These are phyloP conservation scores for Trapa bicornis DNA, from an alignment of 345 rosid species.

Conservation along the genomic window DNA sequence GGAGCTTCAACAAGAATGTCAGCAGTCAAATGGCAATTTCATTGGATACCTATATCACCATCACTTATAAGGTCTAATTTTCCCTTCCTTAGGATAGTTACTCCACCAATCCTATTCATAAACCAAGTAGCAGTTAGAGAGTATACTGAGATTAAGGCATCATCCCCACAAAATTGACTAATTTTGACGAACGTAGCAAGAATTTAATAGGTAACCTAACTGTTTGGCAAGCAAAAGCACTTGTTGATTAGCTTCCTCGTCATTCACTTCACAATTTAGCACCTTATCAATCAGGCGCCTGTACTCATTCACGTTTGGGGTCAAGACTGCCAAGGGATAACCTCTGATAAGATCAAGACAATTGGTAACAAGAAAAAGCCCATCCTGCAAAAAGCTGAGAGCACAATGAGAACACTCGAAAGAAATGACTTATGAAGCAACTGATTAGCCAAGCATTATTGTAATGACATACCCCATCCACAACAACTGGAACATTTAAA, in stretches of 20 bases:
- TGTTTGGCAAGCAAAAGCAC: conserved; percentile 53
- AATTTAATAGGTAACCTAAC: conserved; percentile 21
- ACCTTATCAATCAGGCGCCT: conserved; percentile 78
- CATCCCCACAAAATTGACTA: neutral
- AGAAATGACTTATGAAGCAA: neutral
- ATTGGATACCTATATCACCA: conserved; percentile 52
- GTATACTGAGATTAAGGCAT: neutral
- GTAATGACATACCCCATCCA: conserved; percentile 62
- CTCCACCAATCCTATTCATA: conserved; percentile 65
- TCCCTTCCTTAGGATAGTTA: conserved; percentile 77
- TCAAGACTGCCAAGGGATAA: conserved; percentile 69
- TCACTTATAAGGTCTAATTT: conserved; percentile 70
- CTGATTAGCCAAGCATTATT: neutral
- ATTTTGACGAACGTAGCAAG: neutral
- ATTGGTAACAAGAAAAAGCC: conserved; percentile 75
- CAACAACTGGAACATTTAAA: conserved; percentile 59
- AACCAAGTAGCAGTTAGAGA: neutral
- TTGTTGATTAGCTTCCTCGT: conserved; percentile 42
- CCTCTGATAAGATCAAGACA: conserved; percentile 54
- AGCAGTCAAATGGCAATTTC: neutral
- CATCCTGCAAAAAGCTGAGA: conserved; percentile 39
- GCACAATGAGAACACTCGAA: neutral
- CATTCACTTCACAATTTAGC: conserved; percentile 51
- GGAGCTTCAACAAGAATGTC: neutral
- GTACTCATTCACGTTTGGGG: conserved; percentile 86